A percentile compares a stretch with the other conserved stretches of the same genome.
Conservation (phyloP, 768 basidiomycete genomes). For the Lepiota venenata region DNA sequence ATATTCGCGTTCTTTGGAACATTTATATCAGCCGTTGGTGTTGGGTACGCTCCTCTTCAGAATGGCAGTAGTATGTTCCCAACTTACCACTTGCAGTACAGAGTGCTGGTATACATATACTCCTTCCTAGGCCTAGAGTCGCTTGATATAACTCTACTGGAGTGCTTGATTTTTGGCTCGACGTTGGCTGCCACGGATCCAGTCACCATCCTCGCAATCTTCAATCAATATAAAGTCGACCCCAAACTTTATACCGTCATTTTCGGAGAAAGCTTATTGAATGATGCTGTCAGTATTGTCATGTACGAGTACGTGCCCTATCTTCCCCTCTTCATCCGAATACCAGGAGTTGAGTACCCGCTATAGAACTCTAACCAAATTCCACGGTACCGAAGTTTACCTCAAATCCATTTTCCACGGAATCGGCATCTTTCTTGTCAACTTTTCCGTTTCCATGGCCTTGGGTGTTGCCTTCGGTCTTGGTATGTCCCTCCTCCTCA, state of each 20-base stretch:
- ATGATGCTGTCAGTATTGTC: slow-evolving; percentile 99
- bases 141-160: slow-evolving; percentile 79
- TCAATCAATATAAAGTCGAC: slow-evolving; percentile 98
- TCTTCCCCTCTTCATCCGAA: not conserved
- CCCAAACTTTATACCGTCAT: slow-evolving; percentile 97
- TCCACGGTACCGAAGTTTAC: slow-evolving; percentile 87
- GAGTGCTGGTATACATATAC: slow-evolving; percentile 92
- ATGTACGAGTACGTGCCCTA: slow-evolving; percentile 91
- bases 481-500: slow-evolving; percentile 86
- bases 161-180: slow-evolving; percentile 95
- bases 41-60: slow-evolving; percentile 66
- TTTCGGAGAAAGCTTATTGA: slow-evolving; percentile 94
- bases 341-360: not conserved
- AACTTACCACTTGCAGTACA: slow-evolving; percentile 53
- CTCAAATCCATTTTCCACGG: slow-evolving; percentile 90
- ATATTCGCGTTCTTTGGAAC: slow-evolving; percentile 94
- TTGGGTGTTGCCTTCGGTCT: slow-evolving; percentile 92
- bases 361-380: slow-evolving; percentile 82
- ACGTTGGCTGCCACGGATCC: slow-evolving; percentile 97
- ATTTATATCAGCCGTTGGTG: slow-evolving; percentile 92
- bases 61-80: not conserved
- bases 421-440: slow-evolving; percentile 95
- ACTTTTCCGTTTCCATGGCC: slow-evolving; percentile 93
- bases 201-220: slow-evolving; percentile 96
- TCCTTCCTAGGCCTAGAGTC: slow-evolving; percentile 91